Percentiles rank a stretch among this genome's conserved stretches.
These are phyloP conservation scores for Fraxinus ornus DNA, from an alignment of 305 asterid species.

Conservation along the genomic window DNA sequence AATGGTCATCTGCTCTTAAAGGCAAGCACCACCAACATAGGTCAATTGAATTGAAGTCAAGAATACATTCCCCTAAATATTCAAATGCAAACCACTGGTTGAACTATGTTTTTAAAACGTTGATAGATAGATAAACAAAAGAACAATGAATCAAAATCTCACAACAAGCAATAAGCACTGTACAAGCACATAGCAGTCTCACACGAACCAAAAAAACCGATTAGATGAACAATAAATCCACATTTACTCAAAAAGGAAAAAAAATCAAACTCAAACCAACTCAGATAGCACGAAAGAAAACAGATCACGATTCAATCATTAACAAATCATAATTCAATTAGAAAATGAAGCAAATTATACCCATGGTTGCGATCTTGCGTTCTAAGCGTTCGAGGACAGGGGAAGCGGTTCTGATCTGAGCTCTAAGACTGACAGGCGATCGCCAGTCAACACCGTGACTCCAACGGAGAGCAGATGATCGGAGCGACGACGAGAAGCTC, in stretches of 20 bases:
- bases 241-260: not conserved
- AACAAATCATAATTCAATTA: not conserved
- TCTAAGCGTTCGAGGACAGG: conserved; percentile 60
- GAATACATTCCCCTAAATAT: not conserved
- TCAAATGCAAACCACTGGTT: not conserved
- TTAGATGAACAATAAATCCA: not conserved
- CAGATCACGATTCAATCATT: not conserved
- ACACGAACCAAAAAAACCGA: not conserved
- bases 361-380: conserved; percentile 74
- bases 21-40: not conserved
- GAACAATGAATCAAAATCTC: not conserved
- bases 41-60: not conserved
- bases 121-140: not conserved
- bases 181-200: not conserved
- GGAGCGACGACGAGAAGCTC: conserved; percentile 38
- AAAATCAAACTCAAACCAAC: not conserved
- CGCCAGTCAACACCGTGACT: conserved; percentile 57
- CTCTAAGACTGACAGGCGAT: conserved; percentile 52
- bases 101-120: not conserved
- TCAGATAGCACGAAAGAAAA: not conserved
- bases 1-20: not conserved
- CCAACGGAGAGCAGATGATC: conserved; percentile 53
- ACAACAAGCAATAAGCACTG: not conserved
- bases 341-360: conserved; percentile 36
- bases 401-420: conserved; percentile 62